Conservation (phyloP, 2,329 filamentous ascomycete species). For the Paraphoma chrysanthemicola region DNA sequence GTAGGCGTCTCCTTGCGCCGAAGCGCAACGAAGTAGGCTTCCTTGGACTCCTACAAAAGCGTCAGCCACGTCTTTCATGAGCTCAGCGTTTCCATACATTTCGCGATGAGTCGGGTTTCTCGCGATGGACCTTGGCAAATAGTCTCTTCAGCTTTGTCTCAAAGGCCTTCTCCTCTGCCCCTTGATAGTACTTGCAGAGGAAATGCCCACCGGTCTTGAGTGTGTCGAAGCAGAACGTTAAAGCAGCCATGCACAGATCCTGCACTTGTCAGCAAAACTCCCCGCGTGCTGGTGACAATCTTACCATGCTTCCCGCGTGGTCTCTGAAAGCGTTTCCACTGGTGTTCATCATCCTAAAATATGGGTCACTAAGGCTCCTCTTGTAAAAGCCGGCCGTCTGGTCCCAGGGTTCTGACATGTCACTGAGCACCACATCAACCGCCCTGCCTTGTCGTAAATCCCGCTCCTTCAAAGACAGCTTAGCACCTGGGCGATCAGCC, state of each 20-base stretch:
- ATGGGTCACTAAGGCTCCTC: conserved; percentile 93
- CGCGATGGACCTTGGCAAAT: conserved; percentile 80
- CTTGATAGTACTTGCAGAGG: conserved; percentile 97
- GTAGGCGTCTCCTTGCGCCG: conserved; percentile 65
- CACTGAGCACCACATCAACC: conserved; percentile 94
- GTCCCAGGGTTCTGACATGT: conserved; percentile 98
- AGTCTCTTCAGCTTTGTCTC: conserved; percentile 76
- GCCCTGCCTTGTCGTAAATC: conserved; percentile 59
- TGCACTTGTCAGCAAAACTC: conserved; percentile 48
- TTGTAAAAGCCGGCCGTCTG: conserved; percentile 79
- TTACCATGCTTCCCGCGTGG: conserved; percentile 93
- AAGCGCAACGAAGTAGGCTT: conserved; percentile 85
- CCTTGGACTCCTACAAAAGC: conserved; percentile 73
- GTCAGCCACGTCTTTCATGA: not conserved
- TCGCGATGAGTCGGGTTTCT: conserved; percentile 91
- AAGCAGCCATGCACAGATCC: conserved; percentile 88
- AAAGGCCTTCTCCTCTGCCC: conserved; percentile 80
- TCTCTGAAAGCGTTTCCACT: conserved; percentile 86
- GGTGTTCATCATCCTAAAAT: conserved; percentile 99
- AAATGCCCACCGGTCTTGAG: conserved; percentile 85
- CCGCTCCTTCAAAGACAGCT: conserved; percentile 39
- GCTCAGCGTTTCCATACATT: conserved; percentile 62
- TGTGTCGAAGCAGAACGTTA: conserved; percentile 85
- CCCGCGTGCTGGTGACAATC: conserved; percentile 31
- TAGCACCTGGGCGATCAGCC: conserved; percentile 31